Evolutionary conservation across 345 rosid genomes (phyloP).

Genomic region (Salix exigua): DNA sequence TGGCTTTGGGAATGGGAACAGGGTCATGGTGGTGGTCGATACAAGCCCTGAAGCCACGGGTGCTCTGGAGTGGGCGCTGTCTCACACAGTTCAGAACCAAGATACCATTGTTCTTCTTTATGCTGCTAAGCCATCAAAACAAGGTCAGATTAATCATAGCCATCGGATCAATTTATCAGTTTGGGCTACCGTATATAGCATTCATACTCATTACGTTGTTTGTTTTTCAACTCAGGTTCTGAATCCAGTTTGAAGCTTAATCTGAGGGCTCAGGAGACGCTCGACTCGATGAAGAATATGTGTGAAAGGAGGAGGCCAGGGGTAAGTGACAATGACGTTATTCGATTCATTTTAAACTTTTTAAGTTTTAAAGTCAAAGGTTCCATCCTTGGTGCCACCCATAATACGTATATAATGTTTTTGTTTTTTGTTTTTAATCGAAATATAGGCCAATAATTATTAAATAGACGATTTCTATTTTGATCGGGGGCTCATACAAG

Average conservation of each 20-base stretch:
- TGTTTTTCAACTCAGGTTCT: slow-evolving; percentile 24
- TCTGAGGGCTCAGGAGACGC: slow-evolving; percentile 44
- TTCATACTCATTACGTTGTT: background rate
- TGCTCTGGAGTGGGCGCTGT: slow-evolving; percentile 86
- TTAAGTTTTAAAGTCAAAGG: background rate
- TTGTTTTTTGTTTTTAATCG: too few species aligned
- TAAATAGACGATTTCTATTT: background rate
- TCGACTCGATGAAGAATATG: slow-evolving; percentile 51
- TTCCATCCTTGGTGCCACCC: background rate
- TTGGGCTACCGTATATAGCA: too few species aligned
- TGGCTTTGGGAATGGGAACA: slow-evolving; percentile 36
- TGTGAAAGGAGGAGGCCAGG: slow-evolving; percentile 66
- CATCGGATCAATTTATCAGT: too few species aligned
- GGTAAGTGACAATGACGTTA: slow-evolving; percentile 36
- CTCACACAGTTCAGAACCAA: slow-evolving; percentile 58
- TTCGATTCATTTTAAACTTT: background rate
- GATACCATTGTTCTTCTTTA: slow-evolving; percentile 60
- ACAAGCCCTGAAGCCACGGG: slow-evolving; percentile 60
- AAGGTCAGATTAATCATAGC: slow-evolving; percentile 26
- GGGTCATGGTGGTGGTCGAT: slow-evolving; percentile 86
- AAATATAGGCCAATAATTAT: background rate
- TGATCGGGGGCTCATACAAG: too few species aligned
- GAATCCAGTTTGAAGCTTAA: slow-evolving; percentile 34
- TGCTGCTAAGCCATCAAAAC: slow-evolving; percentile 39
- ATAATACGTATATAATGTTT: too few species aligned